Conservation (phyloP, 352 stramenopile species). For the Pythium periplocum region DNA sequence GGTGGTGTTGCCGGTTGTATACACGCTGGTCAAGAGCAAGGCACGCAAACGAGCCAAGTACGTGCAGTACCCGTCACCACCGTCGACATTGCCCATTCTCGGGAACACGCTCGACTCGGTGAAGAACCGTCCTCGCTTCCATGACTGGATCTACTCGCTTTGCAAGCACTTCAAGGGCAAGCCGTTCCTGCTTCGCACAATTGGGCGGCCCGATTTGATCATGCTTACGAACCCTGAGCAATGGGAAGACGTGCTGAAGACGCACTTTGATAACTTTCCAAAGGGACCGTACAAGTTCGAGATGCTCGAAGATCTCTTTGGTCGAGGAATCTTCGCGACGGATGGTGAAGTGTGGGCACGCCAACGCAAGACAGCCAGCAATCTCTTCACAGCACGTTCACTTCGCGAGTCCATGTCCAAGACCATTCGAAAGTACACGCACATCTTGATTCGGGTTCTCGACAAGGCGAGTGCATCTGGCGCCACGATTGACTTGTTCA, state of each 20-base stretch:
- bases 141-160: conserved; percentile 12
- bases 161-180: conserved; percentile 22
- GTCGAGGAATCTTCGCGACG: conserved; percentile 58
- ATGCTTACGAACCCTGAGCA: conserved; percentile 26
- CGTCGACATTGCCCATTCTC: conserved; percentile 7
- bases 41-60: neutral
- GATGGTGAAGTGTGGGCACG: conserved; percentile 49
- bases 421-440: conserved; percentile 22
- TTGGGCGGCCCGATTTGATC: conserved; percentile 27
- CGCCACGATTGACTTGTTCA: conserved; percentile 28
- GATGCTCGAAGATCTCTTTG: conserved; percentile 47
- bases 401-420: conserved; percentile 40
- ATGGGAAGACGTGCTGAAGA: conserved; percentile 46
- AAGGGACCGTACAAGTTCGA: conserved; percentile 20
- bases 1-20: neutral
- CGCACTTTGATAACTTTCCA: conserved; percentile 49
- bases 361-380: conserved; percentile 77
- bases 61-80: neutral
- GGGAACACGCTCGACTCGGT: conserved; percentile 9
- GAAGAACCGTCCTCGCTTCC: conserved; percentile 1
- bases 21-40: neutral
- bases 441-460: conserved; percentile 25
- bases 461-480: conserved; percentile 5
- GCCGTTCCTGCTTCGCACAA: conserved; percentile 36
- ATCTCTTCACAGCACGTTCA: conserved; percentile 73